Evolutionary conservation across 768 basidiomycete species (phyloP), one percentile per base, ranked within the genome.

Genomic region (Lactifluus subvellereus): DNA sequence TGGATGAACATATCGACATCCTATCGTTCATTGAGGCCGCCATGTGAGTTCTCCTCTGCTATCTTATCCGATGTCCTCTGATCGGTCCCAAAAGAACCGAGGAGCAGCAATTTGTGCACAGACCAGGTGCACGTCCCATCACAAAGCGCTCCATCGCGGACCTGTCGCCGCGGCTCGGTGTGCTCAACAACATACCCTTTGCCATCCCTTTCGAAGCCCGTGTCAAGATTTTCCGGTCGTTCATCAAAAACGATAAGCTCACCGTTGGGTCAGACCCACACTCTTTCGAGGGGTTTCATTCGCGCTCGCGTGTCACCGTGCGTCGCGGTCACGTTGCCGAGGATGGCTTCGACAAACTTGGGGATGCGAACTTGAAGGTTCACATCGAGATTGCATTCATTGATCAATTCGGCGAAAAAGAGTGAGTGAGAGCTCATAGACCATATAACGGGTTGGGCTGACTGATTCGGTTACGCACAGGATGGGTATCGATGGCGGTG

Each of bases 101-200:
- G 72, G 90, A 91, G 62, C 80, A 80, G 58, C 79, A 84, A 64
- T 73, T 82, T 2, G 74, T 78, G 0, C 67, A 71, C 22, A 69
- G 68, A 0, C 66, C 62, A 9, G 66, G 55, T 11, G 18, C 57
- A 32, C 75, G 75, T 49, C 63, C 69, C 40, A 75, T 82, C 54
- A 80, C 84, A 14, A 88, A 87, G 68, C 87, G 91, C 6, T 86
- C 90, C 66, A 74, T 89, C 48, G 84, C 88, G 0, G 79, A 84
- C 61, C 76, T 98, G 56, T 88, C 89, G 3, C 96, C 95, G 0
- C 85, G 94, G 7, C 80, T 98, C 3, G 92, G 91, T 2, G 81
- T 98, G 32, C 82, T 98, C 57, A 91, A 98, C 77, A 95, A 98
- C 74, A 90, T 98, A 60, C 96, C 95, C 0, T 97, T 97, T 75